Conservation (phyloP, 2,329 filamentous ascomycete species). For the Neopestalotiopsis sp. region DNA sequence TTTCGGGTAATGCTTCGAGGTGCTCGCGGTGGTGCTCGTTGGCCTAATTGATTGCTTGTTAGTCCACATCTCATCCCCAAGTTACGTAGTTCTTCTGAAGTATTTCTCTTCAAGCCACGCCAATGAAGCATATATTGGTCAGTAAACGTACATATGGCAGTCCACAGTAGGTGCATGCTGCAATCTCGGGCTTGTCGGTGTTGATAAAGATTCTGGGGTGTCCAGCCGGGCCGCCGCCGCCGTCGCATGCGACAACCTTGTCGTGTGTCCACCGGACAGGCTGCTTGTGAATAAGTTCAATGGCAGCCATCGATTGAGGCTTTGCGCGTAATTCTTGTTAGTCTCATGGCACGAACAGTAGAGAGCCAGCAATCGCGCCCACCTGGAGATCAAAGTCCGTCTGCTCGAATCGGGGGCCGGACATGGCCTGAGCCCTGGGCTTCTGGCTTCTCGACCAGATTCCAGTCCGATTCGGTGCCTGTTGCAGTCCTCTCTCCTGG, state of each 20-base stretch:
- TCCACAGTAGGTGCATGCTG: conserved; percentile 90
- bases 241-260: conserved; percentile 84
- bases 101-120: too few relatives aligned
- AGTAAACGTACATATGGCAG: conserved; percentile 80
- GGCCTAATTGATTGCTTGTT: conserved; percentile 62
- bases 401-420: conserved; percentile 94
- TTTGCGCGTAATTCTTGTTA: conserved; percentile 42
- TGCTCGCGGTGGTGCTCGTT: conserved; percentile 87
- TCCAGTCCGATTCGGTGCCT: conserved; percentile 84
- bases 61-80: conserved; percentile 17
- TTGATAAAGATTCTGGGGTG: conserved; percentile 98
- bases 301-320: conserved; percentile 89
- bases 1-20: conserved; percentile 80
- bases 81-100: too few relatives aligned
- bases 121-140: not conserved
- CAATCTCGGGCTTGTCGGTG: conserved; percentile 94
- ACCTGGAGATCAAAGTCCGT: conserved; percentile 94
- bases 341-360: not conserved
- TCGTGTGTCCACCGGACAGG: conserved; percentile 91
- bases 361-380: conserved; percentile 39
- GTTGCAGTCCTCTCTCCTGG: conserved; percentile 60
- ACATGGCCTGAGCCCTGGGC: conserved; percentile 83
- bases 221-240: conserved; percentile 86
- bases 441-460: conserved; percentile 90
- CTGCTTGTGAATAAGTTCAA: conserved; percentile 95